These are phyloP conservation scores for Trichoderma guizhouense DNA, from an alignment of 2,329 filamentous ascomycete genomes.

Conservation along the genomic window DNA sequence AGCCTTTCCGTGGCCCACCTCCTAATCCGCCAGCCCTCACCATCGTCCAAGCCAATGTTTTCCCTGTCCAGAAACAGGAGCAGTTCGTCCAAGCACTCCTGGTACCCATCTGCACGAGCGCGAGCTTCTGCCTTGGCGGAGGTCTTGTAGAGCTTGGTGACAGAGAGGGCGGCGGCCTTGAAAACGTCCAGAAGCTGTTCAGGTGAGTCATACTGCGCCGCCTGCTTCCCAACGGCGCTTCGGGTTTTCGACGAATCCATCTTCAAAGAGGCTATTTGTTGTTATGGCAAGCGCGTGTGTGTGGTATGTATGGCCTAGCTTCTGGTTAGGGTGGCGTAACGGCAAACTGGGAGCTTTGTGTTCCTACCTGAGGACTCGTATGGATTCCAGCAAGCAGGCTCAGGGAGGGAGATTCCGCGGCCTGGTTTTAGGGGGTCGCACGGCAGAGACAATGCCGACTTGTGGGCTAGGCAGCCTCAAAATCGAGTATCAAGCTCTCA, in stretches of 20 bases:
- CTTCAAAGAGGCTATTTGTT: background rate
- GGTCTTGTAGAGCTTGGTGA: constrained; percentile 94
- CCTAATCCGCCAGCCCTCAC: constrained; percentile 65
- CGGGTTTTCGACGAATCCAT: constrained; percentile 21
- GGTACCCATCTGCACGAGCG: constrained; percentile 78
- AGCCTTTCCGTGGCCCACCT: constrained; percentile 67
- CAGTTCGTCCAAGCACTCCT: constrained; percentile 89
- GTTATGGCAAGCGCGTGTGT: background rate
- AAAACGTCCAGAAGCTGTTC: constrained; percentile 81
- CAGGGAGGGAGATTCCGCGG: background rate
- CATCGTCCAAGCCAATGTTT: constrained; percentile 72
- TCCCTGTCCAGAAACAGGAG: constrained; percentile 81
- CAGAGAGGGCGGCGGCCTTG: constrained; percentile 85
- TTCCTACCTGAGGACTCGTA: constrained; percentile 2
- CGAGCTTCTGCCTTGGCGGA: constrained; percentile 74
- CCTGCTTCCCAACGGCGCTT: constrained; percentile 29
- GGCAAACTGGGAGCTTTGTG: constrained; percentile 9
- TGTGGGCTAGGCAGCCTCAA: background rate
- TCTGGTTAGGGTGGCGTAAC: constrained; percentile 6
- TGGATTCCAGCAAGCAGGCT: background rate
- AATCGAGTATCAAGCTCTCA: background rate
- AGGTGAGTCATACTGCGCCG: constrained; percentile 40
- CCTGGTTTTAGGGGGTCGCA: constrained; percentile 4
- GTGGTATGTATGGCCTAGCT: background rate
- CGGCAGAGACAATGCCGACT: background rate